phyloP scores from a whole-genome alignment of 1,139 yeast genomes.

The Pneumocystis jirovecii region DNA sequence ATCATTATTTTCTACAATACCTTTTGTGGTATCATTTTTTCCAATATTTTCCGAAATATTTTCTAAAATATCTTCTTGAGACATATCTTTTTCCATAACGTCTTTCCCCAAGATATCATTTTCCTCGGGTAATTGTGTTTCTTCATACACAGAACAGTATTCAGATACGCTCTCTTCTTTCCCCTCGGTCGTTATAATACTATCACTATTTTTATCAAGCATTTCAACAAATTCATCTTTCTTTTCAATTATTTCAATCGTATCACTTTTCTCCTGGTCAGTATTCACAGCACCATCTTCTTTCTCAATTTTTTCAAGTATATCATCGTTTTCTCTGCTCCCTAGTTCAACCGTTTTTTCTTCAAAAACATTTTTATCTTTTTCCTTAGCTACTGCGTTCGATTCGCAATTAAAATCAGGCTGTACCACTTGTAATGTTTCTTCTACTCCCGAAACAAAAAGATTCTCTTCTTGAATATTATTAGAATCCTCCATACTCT shows the following conservation, averaged over 20 bases:
- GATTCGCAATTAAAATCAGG: not conserved
- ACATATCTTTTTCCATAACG: not conserved
- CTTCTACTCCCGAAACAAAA: slow-evolving; percentile 2
- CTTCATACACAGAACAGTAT: slow-evolving; percentile 11
- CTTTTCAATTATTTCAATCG: not conserved
- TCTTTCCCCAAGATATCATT: not conserved
- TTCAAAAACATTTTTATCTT: slow-evolving; percentile 2
- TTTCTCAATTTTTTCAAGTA: slow-evolving; percentile 5
- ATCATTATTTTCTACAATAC: no score
- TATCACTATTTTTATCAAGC: slow-evolving; percentile 2
- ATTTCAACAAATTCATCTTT: not conserved
- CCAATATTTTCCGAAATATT: not conserved
- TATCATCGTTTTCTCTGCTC: not conserved
- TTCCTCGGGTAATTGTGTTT: not conserved
- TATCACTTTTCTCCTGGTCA: not conserved
- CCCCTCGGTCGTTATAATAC: slow-evolving; percentile 13
- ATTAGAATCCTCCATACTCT: no score
- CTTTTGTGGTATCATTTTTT: no score
- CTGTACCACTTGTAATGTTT: not conserved
- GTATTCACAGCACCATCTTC: not conserved
- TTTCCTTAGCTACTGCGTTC: slow-evolving; percentile 10
- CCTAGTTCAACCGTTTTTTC: slow-evolving; percentile 2
- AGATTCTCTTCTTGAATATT: no score
- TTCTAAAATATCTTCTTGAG: not conserved
- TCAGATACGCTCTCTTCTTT: slow-evolving; percentile 13